Percentiles rank a stretch among this genome's conserved stretches.
phyloP scores from a whole-genome alignment of 23 red algal genomes.

The Gracilariopsis chorda region DNA sequence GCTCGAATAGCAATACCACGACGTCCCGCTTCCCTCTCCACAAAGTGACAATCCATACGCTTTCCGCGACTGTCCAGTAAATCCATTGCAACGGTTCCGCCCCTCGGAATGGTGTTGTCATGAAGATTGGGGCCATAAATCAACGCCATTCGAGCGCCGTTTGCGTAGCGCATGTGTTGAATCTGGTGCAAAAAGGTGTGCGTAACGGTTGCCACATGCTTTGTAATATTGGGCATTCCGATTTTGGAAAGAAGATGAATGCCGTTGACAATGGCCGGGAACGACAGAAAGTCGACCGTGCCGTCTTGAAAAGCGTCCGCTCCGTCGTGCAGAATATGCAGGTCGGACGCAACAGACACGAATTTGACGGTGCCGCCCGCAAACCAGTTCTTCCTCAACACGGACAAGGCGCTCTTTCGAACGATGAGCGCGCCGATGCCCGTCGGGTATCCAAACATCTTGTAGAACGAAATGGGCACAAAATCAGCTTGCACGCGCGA shows the following conservation, averaged over 20 bases:
- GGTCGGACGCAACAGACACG: slow-evolving; percentile 2
- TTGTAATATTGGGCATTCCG: slow-evolving; percentile 24
- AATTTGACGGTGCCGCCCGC: slow-evolving; percentile 54
- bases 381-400: slow-evolving; percentile 40
- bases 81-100: slow-evolving; percentile 39
- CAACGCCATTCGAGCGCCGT: neutral
- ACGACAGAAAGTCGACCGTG: slow-evolving; percentile 42
- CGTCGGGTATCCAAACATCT: slow-evolving; percentile 76
- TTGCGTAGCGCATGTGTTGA: neutral
- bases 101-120: neutral
- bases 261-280: slow-evolving; percentile 39
- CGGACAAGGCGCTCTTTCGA: slow-evolving; percentile 12
- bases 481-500: slow-evolving; percentile 19
- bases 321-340: slow-evolving; percentile 18
- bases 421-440: slow-evolving; percentile 70
- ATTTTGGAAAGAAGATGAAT: slow-evolving; percentile 20
- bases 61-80: neutral
- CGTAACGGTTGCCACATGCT: slow-evolving; percentile 13
- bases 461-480: slow-evolving; percentile 70
- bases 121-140: slow-evolving; percentile 10
- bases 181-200: neutral
- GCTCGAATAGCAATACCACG: slow-evolving; percentile 21
- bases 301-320: slow-evolving; percentile 49
- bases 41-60: slow-evolving; percentile 3
- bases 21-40: slow-evolving; percentile 28